Conservation (phyloP, 225 moss, liverwort and hornwort genomes). For the Polytrichum commune region DNA sequence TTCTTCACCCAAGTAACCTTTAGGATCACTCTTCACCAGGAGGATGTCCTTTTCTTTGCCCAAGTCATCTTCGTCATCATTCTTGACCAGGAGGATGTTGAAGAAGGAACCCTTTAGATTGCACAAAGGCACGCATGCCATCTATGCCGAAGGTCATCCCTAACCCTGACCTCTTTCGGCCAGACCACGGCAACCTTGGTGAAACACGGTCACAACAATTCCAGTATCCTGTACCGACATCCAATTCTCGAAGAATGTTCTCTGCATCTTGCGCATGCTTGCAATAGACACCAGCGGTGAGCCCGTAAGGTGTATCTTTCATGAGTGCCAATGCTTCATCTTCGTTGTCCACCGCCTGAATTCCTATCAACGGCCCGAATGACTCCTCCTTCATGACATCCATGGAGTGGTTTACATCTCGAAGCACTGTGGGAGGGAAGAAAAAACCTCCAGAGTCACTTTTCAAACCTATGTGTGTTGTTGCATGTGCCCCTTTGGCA, state of each 20-base stretch:
- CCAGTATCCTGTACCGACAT: constrained; percentile 98
- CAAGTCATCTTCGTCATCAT: constrained; percentile 5
- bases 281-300: constrained; percentile 91
- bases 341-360: constrained; percentile 82
- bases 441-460: constrained; percentile 62
- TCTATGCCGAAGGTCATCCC: constrained; percentile 86
- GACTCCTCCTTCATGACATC: constrained; percentile 91
- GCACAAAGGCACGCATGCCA: constrained; percentile 79
- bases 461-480: constrained; percentile 50
- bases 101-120: constrained; percentile 77
- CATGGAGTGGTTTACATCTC: constrained; percentile 89
- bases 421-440: constrained; percentile 88
- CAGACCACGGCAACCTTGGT: constrained; percentile 91
- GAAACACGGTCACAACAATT: constrained; percentile 98
- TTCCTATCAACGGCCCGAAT: constrained; percentile 89
- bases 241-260: constrained; percentile 66
- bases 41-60: constrained; percentile 10
- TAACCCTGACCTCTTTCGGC: constrained; percentile 80
- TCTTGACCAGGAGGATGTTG: constrained; percentile 48
- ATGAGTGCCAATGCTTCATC: constrained; percentile 75
- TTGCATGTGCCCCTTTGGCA: constrained; percentile 73
- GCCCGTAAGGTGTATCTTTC: constrained; percentile 83
- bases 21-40: background rate
- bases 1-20: too few species aligned
- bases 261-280: constrained; percentile 74